phyloP scores from a whole-genome alignment of 768 basidiomycete genomes.

The Coprinopsis cinerea region DNA sequence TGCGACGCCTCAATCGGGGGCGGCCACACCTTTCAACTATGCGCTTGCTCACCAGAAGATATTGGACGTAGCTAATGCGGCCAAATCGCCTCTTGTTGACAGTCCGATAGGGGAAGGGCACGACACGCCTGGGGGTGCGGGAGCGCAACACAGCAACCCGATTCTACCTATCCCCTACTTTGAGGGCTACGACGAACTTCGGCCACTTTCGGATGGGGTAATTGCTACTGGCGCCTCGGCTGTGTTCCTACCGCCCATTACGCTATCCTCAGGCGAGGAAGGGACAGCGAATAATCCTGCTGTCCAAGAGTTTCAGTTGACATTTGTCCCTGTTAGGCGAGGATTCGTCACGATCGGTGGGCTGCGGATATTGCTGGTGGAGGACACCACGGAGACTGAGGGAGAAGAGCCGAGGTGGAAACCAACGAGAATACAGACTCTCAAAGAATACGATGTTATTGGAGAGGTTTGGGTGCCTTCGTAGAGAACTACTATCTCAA shows the following conservation, averaged over 20 bases:
- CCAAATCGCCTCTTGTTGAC: slow-evolving; percentile 19
- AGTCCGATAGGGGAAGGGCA: slow-evolving; percentile 6
- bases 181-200: slow-evolving; percentile 32
- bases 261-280: slow-evolving; percentile 19
- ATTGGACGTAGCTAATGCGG: slow-evolving; percentile 36
- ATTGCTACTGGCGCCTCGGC: slow-evolving; percentile 48
- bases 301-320: slow-evolving; percentile 50
- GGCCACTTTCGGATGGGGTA: slow-evolving; percentile 27
- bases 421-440: slow-evolving; percentile 33
- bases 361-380: slow-evolving; percentile 59
- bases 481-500: slow-evolving; percentile 3
- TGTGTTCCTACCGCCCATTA: slow-evolving; percentile 38
- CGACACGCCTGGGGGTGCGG: slow-evolving; percentile 11
- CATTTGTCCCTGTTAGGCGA: slow-evolving; percentile 49
- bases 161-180: slow-evolving; percentile 44
- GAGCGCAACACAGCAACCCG: too few species aligned
- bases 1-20: slow-evolving; percentile 44
- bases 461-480: slow-evolving; percentile 62
- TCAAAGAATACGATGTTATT: slow-evolving; percentile 70
- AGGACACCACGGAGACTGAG: slow-evolving; percentile 43
- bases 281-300: background rate
- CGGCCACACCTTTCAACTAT: slow-evolving; percentile 46
- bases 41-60: slow-evolving; percentile 47
- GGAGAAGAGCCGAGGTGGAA: slow-evolving; percentile 17
- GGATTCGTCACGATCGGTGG: slow-evolving; percentile 69